Evolutionary conservation across 2,329 filamentous ascomycete species (phyloP).

Genomic region (Colletotrichum sidae): DNA sequence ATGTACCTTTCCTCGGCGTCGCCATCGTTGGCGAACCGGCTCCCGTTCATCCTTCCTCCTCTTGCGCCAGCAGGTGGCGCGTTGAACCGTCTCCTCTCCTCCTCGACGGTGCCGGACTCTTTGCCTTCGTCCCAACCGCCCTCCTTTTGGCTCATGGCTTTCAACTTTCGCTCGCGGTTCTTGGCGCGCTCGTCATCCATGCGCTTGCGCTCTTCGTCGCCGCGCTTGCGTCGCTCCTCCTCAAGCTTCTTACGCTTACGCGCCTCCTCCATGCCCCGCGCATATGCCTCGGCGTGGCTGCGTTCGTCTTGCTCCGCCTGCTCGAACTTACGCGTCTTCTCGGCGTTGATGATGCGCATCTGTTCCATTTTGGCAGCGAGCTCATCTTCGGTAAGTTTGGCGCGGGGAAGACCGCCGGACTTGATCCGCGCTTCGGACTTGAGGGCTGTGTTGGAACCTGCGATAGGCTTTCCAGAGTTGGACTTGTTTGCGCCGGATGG

Average conservation of each 20-base stretch:
- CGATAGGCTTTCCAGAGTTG: background rate
- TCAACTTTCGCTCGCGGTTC: conserved; percentile 71
- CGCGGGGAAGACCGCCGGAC: conserved; percentile 69
- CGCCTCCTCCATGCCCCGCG: conserved; percentile 67
- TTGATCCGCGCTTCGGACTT: conserved; percentile 57
- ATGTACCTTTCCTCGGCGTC: conserved; percentile 40
- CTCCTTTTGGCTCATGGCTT: conserved; percentile 66
- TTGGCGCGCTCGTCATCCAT: conserved; percentile 70
- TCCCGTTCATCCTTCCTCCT: conserved; percentile 53
- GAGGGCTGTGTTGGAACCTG: conserved; percentile 45
- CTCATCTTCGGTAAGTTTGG: conserved; percentile 70
- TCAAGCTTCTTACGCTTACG: conserved; percentile 64
- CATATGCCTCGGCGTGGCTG: conserved; percentile 65
- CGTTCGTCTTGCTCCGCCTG: conserved; percentile 68
- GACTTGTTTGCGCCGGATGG: conserved; percentile 4
- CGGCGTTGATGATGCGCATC: conserved; percentile 68
- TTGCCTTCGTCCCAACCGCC: conserved; percentile 72
- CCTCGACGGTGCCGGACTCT: conserved; percentile 55
- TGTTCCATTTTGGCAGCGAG: conserved; percentile 70
- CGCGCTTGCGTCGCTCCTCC: conserved; percentile 61
- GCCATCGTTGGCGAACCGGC: conserved; percentile 53
- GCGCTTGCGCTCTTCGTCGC: conserved; percentile 62
- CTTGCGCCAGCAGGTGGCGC: conserved; percentile 54
- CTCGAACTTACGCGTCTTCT: conserved; percentile 70
- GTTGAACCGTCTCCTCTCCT: conserved; percentile 54